A percentile compares a stretch with the other conserved stretches of the same genome.
Conservation (phyloP, 768 basidiomycete genomes). For the Suillus placidus region DNA sequence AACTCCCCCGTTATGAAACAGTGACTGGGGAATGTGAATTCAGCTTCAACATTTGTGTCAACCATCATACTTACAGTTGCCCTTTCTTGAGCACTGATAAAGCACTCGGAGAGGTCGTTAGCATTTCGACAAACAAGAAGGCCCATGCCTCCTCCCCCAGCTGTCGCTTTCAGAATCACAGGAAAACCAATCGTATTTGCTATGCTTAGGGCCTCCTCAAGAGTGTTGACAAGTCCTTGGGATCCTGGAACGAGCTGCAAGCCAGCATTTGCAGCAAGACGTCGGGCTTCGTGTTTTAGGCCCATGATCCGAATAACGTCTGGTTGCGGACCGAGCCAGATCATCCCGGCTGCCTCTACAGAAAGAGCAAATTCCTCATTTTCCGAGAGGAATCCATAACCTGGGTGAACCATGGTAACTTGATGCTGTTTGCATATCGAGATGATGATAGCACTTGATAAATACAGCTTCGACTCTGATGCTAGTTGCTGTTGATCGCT, state of each 20-base stretch:
- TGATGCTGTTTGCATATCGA: constrained; percentile 42
- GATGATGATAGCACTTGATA: constrained; percentile 42
- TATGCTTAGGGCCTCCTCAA: constrained; percentile 43
- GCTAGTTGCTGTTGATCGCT: constrained; percentile 7
- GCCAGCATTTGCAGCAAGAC: constrained; percentile 46
- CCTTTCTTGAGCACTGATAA: constrained; percentile 41
- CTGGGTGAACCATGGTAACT: constrained; percentile 61
- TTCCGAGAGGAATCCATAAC: constrained; percentile 70
- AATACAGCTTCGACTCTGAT: constrained; percentile 50
- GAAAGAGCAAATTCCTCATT: constrained; percentile 55
- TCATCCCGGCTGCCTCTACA: constrained; percentile 50
- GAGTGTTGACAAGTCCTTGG: constrained; percentile 44
- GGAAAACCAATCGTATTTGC: constrained; percentile 56
- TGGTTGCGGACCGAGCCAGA: constrained; percentile 60
- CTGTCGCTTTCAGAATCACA: constrained; percentile 67
- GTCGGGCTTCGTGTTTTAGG: constrained; percentile 60
- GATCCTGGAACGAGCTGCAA: constrained; percentile 63
- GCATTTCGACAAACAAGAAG: constrained; percentile 54
- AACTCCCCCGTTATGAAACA: constrained; percentile 54
- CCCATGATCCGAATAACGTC: constrained; percentile 58
- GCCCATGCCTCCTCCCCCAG: constrained; percentile 73
- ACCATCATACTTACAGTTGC: constrained; percentile 44
- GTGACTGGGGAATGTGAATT: constrained; percentile 29
- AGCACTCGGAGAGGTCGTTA: constrained; percentile 39
- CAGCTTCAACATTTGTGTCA: not conserved